Evolutionary conservation across 352 stramenopile species (phyloP).

Genomic region (Peronosclerospora sorghi): DNA sequence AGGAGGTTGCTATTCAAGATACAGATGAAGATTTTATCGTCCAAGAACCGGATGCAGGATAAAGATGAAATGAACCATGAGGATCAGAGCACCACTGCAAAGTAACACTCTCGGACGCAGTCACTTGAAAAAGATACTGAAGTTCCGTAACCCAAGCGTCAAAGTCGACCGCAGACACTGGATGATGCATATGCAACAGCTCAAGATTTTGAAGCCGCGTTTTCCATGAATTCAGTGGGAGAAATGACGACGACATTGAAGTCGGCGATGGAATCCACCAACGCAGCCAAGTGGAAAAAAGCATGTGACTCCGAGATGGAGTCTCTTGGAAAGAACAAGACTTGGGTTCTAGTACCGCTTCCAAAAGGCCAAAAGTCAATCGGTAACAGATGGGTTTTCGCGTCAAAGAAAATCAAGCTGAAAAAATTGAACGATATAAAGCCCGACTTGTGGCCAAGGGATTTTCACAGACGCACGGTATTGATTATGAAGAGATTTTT

Average conservation of each 20-base stretch:
- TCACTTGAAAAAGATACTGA: background rate
- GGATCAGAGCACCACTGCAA: background rate
- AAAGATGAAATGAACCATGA: background rate
- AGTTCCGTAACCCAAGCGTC: background rate
- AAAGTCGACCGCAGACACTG: background rate
- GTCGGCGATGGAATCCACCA: background rate
- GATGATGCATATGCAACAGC: background rate
- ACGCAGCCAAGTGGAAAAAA: no score
- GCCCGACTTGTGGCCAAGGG: background rate
- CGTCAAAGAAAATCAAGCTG: background rate
- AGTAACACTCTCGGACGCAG: background rate
- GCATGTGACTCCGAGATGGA: no score
- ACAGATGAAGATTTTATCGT: no score
- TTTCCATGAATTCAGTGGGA: background rate
- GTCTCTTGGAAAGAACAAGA: background rate
- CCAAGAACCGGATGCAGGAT: background rate
- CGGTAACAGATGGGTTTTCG: background rate
- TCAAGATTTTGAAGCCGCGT: background rate
- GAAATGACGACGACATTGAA: background rate
- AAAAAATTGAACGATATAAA: background rate
- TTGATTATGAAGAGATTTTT: background rate
- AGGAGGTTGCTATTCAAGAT: background rate
- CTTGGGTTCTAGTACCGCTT: background rate
- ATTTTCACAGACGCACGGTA: background rate
- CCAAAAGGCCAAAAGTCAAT: background rate